Evolutionary conservation across 495 filamentous ascomycete genomes (phyloP), one percentile per base, ranked within the genome.

Genomic region (Podospora sp.): DNA sequence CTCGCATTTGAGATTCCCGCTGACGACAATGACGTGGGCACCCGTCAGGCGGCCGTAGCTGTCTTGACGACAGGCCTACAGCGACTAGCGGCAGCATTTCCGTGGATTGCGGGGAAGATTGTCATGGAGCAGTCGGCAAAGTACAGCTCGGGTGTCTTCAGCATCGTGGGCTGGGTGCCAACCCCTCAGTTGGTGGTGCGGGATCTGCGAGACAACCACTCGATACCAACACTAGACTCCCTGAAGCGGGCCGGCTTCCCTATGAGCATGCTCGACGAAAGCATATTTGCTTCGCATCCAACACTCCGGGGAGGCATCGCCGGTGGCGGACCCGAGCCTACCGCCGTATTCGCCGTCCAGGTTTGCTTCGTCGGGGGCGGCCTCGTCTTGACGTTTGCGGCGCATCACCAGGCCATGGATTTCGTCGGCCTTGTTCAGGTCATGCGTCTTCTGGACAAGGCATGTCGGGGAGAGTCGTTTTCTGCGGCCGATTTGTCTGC

Each of bases 71-170:
- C 33, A 9, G 69, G 69, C 27, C 64, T 72, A 18, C 40, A 70
- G 27, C 12, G 63, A 7, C 69, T 77, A 7, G 62, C 69, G 11
- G 35, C 67, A 12, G 73, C 65, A 58, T 84, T 87, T 67, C 86
- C 86, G 20, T 87, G 85, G 84, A 65, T 86, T 50, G 79, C 86
- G 12, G 85, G 85, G 7, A 75, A 84, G 40, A 80, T 87, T 3
- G n/a, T 59, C 56, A 1, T 12, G n/a, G 27, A 29, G n/a, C 27
- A n/a, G 56, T 35, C 56, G 25, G 56, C 29, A n/a, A 11, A 11
- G 9, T 4, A 22, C 22, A 72, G 76, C 36, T 75, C 81, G 6
- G 81, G 78, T n/a, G 60, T 72, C 24, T 83, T 79, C 72, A 77
- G 75, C 70, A 59, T 86, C 60, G 75, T 70, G 26, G 71, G 77